Percentiles rank a stretch among this genome's conserved stretches.
Conservation (phyloP, 2,329 filamentous ascomycete species). For the Tolypocladium pustulatum region DNA sequence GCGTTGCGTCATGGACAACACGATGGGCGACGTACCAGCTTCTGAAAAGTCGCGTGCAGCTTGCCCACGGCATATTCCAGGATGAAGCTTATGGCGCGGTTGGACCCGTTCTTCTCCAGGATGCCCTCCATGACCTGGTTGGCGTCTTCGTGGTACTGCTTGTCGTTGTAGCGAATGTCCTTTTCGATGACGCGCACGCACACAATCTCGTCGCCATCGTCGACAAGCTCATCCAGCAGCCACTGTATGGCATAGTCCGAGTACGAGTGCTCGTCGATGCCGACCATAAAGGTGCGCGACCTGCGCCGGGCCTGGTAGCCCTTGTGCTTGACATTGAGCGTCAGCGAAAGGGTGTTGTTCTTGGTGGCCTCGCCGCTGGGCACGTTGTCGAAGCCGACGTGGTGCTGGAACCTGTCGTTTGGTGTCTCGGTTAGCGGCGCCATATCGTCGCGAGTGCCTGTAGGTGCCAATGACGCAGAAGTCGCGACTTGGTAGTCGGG, state of each 20-base stretch:
- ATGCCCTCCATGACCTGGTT: constrained; percentile 64
- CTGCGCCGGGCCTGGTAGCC: constrained; percentile 73
- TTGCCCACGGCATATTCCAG: constrained; percentile 85
- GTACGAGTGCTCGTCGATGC: constrained; percentile 83
- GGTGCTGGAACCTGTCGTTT: constrained; percentile 43
- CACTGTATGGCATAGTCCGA: constrained; percentile 88
- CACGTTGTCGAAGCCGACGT: constrained; percentile 52
- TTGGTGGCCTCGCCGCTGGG: constrained; percentile 47
- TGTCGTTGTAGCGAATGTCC: constrained; percentile 59
- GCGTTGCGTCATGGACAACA: neutral
- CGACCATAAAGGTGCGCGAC: constrained; percentile 82
- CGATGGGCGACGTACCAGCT: constrained; percentile 53
- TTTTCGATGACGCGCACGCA: constrained; percentile 84
- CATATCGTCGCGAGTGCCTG: constrained; percentile 18
- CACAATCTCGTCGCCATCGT: constrained; percentile 88
- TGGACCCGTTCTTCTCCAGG: constrained; percentile 64
- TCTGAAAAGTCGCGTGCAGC: constrained; percentile 80
- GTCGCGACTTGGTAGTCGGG: constrained; percentile 4
- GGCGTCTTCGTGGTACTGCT: constrained; percentile 67
- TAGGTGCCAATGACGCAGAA: neutral
- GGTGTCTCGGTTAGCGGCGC: constrained; percentile 30
- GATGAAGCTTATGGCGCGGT: constrained; percentile 76
- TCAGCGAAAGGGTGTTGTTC: constrained; percentile 58
- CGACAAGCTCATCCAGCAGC: constrained; percentile 83
- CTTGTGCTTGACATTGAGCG: constrained; percentile 74